Conservation (phyloP, 139 green algal genomes). For the Chlorella sp. region DNA sequence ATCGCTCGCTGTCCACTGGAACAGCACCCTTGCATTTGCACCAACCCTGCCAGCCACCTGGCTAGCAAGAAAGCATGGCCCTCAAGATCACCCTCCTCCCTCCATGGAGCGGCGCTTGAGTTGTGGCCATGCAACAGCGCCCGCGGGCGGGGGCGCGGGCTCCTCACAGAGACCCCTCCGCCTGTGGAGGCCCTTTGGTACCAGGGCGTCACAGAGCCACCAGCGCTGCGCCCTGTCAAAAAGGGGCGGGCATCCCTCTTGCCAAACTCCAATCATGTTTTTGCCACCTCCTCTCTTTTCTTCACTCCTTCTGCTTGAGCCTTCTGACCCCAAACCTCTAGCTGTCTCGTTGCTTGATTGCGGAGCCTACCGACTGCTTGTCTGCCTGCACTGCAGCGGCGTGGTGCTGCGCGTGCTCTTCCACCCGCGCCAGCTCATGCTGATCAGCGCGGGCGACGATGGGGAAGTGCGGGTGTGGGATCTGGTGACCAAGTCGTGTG, state of each 20-base stretch:
- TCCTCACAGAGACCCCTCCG: background rate
- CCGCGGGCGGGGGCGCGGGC: background rate
- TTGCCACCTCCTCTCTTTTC: background rate
- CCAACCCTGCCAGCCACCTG: no score
- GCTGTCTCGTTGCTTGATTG: background rate
- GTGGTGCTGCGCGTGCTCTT: constrained; percentile 83
- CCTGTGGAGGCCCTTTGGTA: background rate
- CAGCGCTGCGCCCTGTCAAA: constrained; percentile 29
- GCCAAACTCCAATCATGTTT: background rate
- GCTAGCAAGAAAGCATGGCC: background rate
- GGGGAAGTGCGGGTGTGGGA: constrained; percentile 82
- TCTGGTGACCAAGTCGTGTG: constrained; percentile 75
- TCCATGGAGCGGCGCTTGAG: constrained; percentile 31
- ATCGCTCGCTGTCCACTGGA: no score
- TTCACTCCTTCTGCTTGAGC: background rate
- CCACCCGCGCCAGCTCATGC: constrained; percentile 83
- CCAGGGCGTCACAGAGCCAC: constrained; percentile 5
- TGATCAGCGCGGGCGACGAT: constrained; percentile 84
- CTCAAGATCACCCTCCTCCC: constrained; percentile 34
- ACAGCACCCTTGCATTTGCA: no score
- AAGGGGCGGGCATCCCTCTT: background rate
- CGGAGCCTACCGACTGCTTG: background rate
- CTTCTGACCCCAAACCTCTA: background rate
- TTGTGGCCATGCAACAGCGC: constrained; percentile 26
- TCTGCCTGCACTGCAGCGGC: constrained; percentile 41